Percentiles rank a stretch among this genome's conserved stretches.
Conservation (phyloP, 257 asterid genomes). For the Salvia splendens region DNA sequence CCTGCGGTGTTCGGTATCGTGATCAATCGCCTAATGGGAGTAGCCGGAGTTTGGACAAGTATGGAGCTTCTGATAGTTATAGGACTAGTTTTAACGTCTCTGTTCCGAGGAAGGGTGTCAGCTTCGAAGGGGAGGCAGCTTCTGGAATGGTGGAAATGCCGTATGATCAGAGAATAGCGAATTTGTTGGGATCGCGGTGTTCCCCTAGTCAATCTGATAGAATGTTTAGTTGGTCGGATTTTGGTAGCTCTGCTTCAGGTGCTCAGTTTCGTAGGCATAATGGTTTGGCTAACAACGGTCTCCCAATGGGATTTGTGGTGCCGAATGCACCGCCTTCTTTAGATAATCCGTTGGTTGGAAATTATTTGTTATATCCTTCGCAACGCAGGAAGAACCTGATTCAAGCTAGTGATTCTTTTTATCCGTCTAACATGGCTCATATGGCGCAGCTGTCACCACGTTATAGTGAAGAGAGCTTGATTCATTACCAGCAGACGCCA, state of each 20-base stretch:
- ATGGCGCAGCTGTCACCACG: slow-evolving; percentile 19
- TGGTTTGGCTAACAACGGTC: slow-evolving; percentile 30
- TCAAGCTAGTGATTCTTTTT: slow-evolving; percentile 40
- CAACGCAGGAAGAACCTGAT: slow-evolving; percentile 40
- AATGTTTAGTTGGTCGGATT: slow-evolving; percentile 36
- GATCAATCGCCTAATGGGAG: slow-evolving; percentile 37
- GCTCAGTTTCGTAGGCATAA: slow-evolving; percentile 40
- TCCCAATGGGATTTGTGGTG: slow-evolving; percentile 42
- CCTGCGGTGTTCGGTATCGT: slow-evolving; percentile 32
- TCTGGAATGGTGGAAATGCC: slow-evolving; percentile 41
- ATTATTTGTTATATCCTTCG: slow-evolving; percentile 31
- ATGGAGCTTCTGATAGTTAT: slow-evolving; percentile 33
- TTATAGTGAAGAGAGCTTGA: slow-evolving; percentile 33
- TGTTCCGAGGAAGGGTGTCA: slow-evolving; percentile 19
- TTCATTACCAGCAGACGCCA: slow-evolving; percentile 32
- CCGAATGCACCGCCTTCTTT: slow-evolving; percentile 35
- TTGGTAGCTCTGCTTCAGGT: slow-evolving; percentile 30
- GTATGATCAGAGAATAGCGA: slow-evolving; percentile 34
- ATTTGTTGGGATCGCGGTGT: slow-evolving; percentile 34
- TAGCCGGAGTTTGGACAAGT: slow-evolving; percentile 33
- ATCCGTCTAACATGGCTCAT: slow-evolving; percentile 36
- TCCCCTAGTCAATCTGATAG: slow-evolving; percentile 36
- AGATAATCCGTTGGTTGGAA: slow-evolving; percentile 39
- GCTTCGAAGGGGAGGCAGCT: slow-evolving; percentile 40
- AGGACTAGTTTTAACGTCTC: slow-evolving; percentile 13